A percentile compares a stretch with the other conserved stretches of the same genome.
phyloP scores from a whole-genome alignment of 2,329 filamentous ascomycete species.

The Fusarium annulatum region DNA sequence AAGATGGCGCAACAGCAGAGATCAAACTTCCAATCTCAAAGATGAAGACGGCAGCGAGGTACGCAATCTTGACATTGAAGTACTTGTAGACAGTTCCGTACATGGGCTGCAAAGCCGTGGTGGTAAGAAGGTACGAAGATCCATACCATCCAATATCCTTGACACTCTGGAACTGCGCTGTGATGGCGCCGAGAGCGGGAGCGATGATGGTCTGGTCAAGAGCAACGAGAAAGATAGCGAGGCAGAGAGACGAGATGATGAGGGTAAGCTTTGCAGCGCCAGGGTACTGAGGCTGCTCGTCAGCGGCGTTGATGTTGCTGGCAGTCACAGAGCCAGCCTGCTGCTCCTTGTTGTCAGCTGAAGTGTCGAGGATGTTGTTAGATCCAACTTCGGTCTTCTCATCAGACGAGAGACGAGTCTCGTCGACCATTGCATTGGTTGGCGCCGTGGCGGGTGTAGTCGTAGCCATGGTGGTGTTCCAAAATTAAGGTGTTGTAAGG shows the following conservation, averaged over 20 bases:
- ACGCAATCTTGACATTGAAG: slow-evolving; percentile 61
- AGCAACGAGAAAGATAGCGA: slow-evolving; percentile 62
- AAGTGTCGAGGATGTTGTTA: slow-evolving; percentile 34
- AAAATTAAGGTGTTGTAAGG: background rate
- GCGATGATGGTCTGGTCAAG: slow-evolving; percentile 65
- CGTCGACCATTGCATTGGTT: slow-evolving; percentile 30
- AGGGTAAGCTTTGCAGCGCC: slow-evolving; percentile 53
- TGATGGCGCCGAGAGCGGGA: slow-evolving; percentile 64
- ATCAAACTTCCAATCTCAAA: slow-evolving; percentile 59
- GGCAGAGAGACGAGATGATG: slow-evolving; percentile 57
- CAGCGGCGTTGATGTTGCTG: background rate
- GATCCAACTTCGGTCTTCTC: slow-evolving; percentile 49
- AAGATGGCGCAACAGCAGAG: slow-evolving; percentile 58
- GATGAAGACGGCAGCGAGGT: slow-evolving; percentile 56
- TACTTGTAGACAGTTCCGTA: slow-evolving; percentile 63
- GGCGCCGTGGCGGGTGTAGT: slow-evolving; percentile 28
- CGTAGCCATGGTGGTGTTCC: slow-evolving; percentile 20
- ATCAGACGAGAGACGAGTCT: slow-evolving; percentile 45
- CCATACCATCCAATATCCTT: slow-evolving; percentile 66
- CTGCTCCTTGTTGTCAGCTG: slow-evolving; percentile 27
- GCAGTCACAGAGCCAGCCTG: slow-evolving; percentile 12
- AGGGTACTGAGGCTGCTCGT: slow-evolving; percentile 50
- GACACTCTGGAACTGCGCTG: slow-evolving; percentile 56
- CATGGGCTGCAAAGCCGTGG: slow-evolving; percentile 61
- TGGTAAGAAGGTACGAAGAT: slow-evolving; percentile 60